Evolutionary conservation across 352 stramenopile genomes (phyloP), one percentile per base, ranked within the genome.

Genomic region (Pythium biforme): DNA sequence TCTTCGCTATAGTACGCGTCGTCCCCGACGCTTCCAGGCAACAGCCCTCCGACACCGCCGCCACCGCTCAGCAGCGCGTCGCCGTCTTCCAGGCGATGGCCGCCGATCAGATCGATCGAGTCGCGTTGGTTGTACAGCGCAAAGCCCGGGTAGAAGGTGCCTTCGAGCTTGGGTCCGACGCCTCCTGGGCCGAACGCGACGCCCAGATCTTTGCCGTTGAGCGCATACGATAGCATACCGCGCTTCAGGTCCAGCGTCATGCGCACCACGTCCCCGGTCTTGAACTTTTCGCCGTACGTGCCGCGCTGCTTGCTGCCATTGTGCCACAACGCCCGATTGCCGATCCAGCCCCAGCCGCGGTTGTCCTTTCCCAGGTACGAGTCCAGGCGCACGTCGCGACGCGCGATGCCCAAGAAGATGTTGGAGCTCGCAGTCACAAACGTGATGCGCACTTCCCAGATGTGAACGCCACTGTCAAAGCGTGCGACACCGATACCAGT

Each of bases 291-390:
- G 8, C 89, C 89, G 53, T 97, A 97, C 14, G 89, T 95, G 9
- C 86, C 87, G 15, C 89, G 84, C 59, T 96, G 87, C 65, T 97
- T 97, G 67, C 83, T 94, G 0, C 89, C 89, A 56, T 96, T 96
- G 68, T 97, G 87, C 88, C 89, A 97, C 7, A 95, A 71, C 23
- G 87, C 89, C 29, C 87, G 85, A 59, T 97, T 96, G 15, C 89
- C 89, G 40, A 97, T 97, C 84, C 89, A 97, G 10, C 88, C 89
- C 89, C 89, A 97, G 15, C 89, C 88, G 25, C 88, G 85, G 57
- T 95, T 97, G 63, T 97, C 89, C 43, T 97, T 97, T n/a, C 89
- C 89, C 26, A 97, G 63, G 45, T 97, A 97, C 22, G 89, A 97
- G 48, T 96, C 86, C 11, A 97, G 59, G 0, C 89, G 83, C 23